These are phyloP conservation scores for Bromus sterilis DNA, from an alignment of 176 grass and related monocot genomes.

Conservation along the genomic window DNA sequence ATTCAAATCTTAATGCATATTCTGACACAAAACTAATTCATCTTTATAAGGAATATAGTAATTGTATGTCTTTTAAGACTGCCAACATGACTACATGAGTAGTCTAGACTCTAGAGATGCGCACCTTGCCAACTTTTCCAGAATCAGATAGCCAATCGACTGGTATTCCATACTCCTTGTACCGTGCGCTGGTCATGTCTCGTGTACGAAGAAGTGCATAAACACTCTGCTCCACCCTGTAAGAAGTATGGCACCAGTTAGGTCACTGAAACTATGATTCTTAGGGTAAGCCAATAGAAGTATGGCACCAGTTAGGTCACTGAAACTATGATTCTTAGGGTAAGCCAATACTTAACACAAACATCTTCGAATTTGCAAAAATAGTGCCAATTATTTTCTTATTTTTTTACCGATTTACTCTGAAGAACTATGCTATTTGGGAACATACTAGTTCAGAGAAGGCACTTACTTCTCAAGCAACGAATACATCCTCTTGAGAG, in stretches of 20 bases:
- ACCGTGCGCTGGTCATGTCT: constrained; percentile 80
- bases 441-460: constrained; percentile 5
- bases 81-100: not conserved
- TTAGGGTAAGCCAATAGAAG: too few relatives aligned
- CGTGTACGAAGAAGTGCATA: constrained; percentile 83
- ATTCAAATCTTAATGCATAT: constrained; percentile 2
- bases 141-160: constrained; percentile 81
- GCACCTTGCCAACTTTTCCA: constrained; percentile 88
- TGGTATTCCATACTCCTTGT: constrained; percentile 88
- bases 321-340: not conserved
- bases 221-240: constrained; percentile 85
- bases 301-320: not conserved
- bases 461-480: constrained; percentile 83
- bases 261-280: not conserved
- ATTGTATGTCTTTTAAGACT: not conserved
- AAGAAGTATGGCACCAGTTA: not conserved
- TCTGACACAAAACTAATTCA: not conserved
- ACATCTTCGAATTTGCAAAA: not conserved
- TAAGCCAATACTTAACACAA: not conserved
- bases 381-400: not conserved
- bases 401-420: not conserved
- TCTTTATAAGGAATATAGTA: not conserved
- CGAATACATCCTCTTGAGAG: constrained; percentile 94
- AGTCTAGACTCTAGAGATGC: not conserved
- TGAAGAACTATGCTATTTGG: not conserved